Base-by-base conservation (phyloP, 257 asterid genomes). In the Ocimum tenuiflorum region DNA sequence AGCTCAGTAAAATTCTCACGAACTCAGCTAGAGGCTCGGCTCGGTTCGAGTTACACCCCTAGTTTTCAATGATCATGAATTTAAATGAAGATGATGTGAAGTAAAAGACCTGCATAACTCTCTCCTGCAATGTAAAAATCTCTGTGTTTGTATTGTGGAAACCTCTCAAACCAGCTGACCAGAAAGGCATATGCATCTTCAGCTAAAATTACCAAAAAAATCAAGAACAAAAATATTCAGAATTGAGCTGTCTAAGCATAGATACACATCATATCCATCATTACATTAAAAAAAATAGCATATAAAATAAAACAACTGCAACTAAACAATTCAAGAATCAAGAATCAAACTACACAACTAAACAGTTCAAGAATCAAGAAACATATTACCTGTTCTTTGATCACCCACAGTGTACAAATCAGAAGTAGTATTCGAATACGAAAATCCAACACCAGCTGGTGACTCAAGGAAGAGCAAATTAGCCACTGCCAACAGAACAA, bases 381-480 rank as follows among this genome's bases (percentile, higher is more conserved):
- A 29, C 57, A 65, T 27, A 65, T 63, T 82, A 94, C 99, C 99
- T 35, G 99, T 88, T 79, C 86, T 82, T 45, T 81, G 82, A 63
- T 94, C 99, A 51, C 99, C 99, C 0, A 73, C 84, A 59, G 85
- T 78, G 33, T 85, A 85, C 77, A 88, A 81, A 85, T 94, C 99
- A 4, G 96, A 76, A 13, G 99, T 61, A 15, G 95, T 88, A 75
- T 94, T 94, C 7, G 99, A 79, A 73, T 94, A 94, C 1, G 99
- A 94, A 75, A 81, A 94, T 7, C 99, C 99, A 78, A 94, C 99
- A 41, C 99, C 99, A 63, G 97, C 96, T 2, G 99, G 99, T 2
- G 99, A 94, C 74, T 94, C 99, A 19, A 94, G 81, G 56, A 94
- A 94, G 12, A 94, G 91, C 86, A 94, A 77, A 83, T 94, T 94